Percentiles rank a stretch among this genome's conserved stretches.
Evolutionary conservation across 1,139 yeast genomes (phyloP).

Genomic region (Blastobotrys serpentis): DNA sequence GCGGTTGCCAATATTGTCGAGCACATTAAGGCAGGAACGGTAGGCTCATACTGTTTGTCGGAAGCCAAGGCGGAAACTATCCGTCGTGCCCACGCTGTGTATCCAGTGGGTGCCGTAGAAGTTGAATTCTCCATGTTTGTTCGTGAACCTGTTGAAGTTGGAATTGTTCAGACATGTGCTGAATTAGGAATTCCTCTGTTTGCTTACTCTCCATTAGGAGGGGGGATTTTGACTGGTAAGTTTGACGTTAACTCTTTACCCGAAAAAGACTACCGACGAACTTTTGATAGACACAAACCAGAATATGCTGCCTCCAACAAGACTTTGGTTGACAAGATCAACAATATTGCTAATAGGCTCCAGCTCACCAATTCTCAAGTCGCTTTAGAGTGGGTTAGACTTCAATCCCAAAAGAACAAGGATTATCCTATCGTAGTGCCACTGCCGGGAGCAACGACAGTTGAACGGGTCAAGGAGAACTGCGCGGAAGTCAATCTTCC

Average conservation of each 20-base stretch:
- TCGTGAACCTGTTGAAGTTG: slow-evolving; percentile 59
- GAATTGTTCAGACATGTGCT: slow-evolving; percentile 54
- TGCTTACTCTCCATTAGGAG: slow-evolving; percentile 81
- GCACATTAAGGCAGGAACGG: slow-evolving; percentile 36
- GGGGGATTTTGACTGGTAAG: slow-evolving; percentile 71
- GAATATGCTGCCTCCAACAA: slow-evolving; percentile 58
- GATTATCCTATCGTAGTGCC: slow-evolving; percentile 63
- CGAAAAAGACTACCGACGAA: slow-evolving; percentile 54
- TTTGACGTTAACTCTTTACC: slow-evolving; percentile 49
- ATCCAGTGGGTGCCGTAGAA: slow-evolving; percentile 66
- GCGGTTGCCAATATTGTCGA: slow-evolving; percentile 33
- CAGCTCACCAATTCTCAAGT: slow-evolving; percentile 60
- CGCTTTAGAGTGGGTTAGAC: slow-evolving; percentile 70
- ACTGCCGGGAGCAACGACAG: slow-evolving; percentile 71
- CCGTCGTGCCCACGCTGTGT: slow-evolving; percentile 50
- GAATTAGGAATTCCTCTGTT: slow-evolving; percentile 63
- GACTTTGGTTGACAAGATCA: slow-evolving; percentile 48
- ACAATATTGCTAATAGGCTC: slow-evolving; percentile 45
- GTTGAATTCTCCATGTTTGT: slow-evolving; percentile 69
- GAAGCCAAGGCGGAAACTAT: slow-evolving; percentile 67
- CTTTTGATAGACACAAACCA: slow-evolving; percentile 56
- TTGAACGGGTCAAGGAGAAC: slow-evolving; percentile 59
- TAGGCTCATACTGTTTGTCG: slow-evolving; percentile 65
- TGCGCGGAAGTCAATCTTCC: slow-evolving; percentile 48
- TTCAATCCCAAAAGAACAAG: slow-evolving; percentile 27